Base-by-base conservation (phyloP, 1,284 basidiomycete genomes). In the Fomitopsis betulina region DNA sequence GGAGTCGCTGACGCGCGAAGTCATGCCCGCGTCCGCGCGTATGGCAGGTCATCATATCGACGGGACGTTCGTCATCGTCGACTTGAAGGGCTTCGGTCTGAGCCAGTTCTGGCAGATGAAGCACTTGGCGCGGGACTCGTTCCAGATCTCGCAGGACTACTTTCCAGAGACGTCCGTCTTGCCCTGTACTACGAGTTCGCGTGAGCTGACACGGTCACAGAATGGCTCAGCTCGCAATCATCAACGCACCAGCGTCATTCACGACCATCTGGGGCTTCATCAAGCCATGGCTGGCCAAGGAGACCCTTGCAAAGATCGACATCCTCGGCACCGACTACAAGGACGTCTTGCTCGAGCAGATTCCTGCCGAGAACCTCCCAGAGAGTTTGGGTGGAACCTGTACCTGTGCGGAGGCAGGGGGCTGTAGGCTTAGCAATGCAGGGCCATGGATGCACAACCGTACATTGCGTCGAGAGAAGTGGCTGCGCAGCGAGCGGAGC, bases 51-150 rank as follows among this genome's bases (percentile, higher is more conserved):
- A 68, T 54, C 71, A 63, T 3, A 75, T 89, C 32, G 77, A 75
- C 8, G 78, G 80, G 40, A 76, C 79, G 0, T 76, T 87, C 33
- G 84, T 87, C 43, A 82, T 90, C 58, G 81, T 86, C 21, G 86
- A 90, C 65, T 73, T 89, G 53, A 81, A 85, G 66, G 85, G 79
- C 21, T 88, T 89, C 69, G 78, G 87, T 15, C 68, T 89, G 50
- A 72, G 75, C 53, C 83, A 87, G 64, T 90, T 89, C 65, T 90
- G 87, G 87, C 82, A 87, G 65, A 84, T 88, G 75, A 88, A 85
- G 69, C 74, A 76, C 50, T 73, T 89, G 17, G 78, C 79, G 32
- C 75, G 81, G 43, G 72, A 71, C 52, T 82, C 83, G 4, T 87
- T 90, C 70, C 85, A 89, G 64, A 76, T 90, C 53, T 87, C 87